These are phyloP conservation scores for Vaccinium myrtillus DNA, from an alignment of 148 eudicot species.

Conservation along the genomic window DNA sequence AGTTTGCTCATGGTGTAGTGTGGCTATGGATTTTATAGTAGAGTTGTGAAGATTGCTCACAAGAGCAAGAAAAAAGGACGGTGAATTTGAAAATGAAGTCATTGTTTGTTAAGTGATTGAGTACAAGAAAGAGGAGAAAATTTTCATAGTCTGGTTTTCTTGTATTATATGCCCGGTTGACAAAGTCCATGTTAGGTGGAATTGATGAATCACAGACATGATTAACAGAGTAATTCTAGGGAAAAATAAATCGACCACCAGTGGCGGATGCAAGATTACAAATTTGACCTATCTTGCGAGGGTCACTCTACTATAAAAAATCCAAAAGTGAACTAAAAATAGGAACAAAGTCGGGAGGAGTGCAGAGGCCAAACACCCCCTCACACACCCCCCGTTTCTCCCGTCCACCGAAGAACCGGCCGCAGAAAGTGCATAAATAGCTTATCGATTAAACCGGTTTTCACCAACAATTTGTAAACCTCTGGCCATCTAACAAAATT, in stretches of 20 bases:
- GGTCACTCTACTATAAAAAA: no score
- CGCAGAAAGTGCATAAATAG: not conserved
- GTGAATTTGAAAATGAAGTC: not conserved
- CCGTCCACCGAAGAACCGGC: not conserved
- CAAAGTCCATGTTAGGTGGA: constrained; percentile 14
- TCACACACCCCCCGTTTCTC: no score
- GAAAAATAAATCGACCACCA: not conserved
- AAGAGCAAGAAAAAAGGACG: constrained; percentile 5
- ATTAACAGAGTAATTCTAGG: not conserved
- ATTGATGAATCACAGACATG: not conserved
- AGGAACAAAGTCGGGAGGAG: no score
- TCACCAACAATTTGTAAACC: not conserved
- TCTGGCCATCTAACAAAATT: not conserved
- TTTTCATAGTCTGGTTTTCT: not conserved
- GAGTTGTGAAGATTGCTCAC: constrained; percentile 2
- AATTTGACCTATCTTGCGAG: no score
- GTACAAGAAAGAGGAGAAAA: constrained; percentile 31
- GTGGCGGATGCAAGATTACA: no score
- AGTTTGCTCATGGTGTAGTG: not conserved
- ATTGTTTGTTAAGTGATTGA: constrained; percentile 15
- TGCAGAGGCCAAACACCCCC: no score
- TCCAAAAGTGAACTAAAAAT: no score
- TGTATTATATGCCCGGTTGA: not conserved
- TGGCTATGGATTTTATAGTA: constrained; percentile 22
- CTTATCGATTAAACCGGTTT: not conserved